Evolutionary conservation across 1,284 basidiomycete genomes (phyloP).

Genomic region (Pascua guehoae): DNA sequence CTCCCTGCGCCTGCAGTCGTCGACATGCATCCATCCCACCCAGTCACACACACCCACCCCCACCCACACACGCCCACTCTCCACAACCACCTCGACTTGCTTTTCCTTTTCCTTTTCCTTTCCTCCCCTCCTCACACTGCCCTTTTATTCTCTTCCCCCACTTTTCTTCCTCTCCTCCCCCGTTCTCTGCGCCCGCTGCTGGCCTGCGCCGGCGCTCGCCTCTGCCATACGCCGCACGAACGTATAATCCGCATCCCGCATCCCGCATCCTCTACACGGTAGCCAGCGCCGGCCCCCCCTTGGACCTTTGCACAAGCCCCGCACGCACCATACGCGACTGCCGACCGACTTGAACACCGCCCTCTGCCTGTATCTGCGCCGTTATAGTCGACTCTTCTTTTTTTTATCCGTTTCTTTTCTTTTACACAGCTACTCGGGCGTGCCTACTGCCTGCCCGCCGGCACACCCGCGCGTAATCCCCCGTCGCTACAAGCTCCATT

Average conservation of each 20-base stretch:
- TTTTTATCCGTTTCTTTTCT: too few species aligned
- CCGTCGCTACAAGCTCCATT: too few species aligned
- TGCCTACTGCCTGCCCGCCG: too few species aligned
- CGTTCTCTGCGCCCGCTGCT: slow-evolving; percentile 2
- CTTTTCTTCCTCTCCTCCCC: neutral
- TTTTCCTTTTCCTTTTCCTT: neutral
- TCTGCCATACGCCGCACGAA: neutral
- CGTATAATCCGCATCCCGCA: too few species aligned
- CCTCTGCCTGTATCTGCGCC: too few species aligned
- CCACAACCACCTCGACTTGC: neutral
- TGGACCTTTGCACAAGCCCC: too few species aligned
- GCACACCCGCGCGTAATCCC: too few species aligned
- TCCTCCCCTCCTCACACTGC: neutral
- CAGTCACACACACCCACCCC: neutral
- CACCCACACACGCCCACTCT: neutral
- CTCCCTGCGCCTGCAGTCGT: too few species aligned
- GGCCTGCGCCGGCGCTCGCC: neutral
- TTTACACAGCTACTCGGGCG: too few species aligned
- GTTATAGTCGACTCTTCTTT: too few species aligned
- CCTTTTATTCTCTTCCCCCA: neutral
- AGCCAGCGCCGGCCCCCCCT: neutral
- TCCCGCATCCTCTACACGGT: neutral
- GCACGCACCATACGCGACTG: too few species aligned
- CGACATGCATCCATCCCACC: neutral
- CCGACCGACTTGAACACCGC: too few species aligned